Percentiles rank a stretch among this genome's conserved stretches.
These are phyloP conservation scores for Trypanosoma melophagium DNA, from an alignment of 208 protist species.

Conservation along the genomic window DNA sequence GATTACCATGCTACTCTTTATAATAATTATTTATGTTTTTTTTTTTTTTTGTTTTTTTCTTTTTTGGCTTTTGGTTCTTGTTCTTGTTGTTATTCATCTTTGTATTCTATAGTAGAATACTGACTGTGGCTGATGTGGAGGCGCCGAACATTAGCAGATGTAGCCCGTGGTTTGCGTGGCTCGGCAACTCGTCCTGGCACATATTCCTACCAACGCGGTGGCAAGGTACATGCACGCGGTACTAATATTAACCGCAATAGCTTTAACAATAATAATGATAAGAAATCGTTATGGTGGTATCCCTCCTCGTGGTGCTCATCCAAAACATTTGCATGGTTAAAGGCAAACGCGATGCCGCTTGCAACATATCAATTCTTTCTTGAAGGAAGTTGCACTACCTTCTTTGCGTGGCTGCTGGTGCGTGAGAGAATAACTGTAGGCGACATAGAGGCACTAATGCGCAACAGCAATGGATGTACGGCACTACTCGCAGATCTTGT, in stretches of 20 bases:
- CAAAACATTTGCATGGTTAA: constrained; percentile 43
- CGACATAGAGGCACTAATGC: constrained; percentile 34
- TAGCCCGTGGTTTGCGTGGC: neutral
- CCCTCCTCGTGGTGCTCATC: constrained; percentile 17
- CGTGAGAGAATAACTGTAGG: constrained; percentile 27
- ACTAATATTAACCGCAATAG: neutral
- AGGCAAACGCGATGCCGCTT: constrained; percentile 53
- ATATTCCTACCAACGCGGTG: neutral
- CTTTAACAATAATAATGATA: neutral
- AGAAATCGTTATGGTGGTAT: neutral
- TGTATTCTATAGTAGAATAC: neutral
- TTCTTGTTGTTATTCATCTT: too few relatives aligned
- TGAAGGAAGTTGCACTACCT: constrained; percentile 44
- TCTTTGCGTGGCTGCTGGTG: constrained; percentile 47
- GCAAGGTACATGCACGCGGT: neutral
- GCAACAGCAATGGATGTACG: constrained; percentile 39
- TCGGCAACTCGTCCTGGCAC: neutral
- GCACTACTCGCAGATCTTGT: constrained; percentile 43
- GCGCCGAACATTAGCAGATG: neutral
- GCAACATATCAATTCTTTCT: constrained; percentile 71
- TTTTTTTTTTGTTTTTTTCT: constrained; percentile 2
- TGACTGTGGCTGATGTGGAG: constrained; percentile 7
- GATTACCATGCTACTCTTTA: neutral
- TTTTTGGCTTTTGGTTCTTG: neutral
- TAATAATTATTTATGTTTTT: too few relatives aligned